Percentiles rank a stretch among this genome's conserved stretches.
Conservation (phyloP, 2,329 filamentous ascomycete genomes). For the Xylariaceae sp. region DNA sequence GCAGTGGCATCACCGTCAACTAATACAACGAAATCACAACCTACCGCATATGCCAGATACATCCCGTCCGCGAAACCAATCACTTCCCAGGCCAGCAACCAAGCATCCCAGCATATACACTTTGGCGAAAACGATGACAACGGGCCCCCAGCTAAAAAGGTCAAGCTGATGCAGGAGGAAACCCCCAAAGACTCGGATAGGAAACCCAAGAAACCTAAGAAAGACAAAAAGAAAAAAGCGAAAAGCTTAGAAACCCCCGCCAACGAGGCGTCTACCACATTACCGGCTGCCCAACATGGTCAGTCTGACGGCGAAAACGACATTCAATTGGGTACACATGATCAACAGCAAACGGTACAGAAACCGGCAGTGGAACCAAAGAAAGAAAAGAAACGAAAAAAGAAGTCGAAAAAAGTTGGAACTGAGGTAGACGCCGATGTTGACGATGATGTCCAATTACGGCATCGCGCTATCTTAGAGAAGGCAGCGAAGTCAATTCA, state of each 20-base stretch:
- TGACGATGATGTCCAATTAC: constrained; percentile 28
- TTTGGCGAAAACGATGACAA: constrained; percentile 23
- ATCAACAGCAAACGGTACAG: constrained; percentile 10
- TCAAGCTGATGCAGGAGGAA: constrained; percentile 37
- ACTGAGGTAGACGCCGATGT: neutral
- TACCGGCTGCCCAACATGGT: neutral
- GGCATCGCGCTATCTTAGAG: constrained; percentile 56
- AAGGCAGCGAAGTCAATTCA: constrained; percentile 60
- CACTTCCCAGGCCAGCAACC: constrained; percentile 8
- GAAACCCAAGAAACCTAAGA: constrained; percentile 38
- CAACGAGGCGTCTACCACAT: constrained; percentile 23
- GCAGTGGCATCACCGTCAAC: constrained; percentile 9
- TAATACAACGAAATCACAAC: constrained; percentile 16
- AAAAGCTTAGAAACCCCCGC: neutral
- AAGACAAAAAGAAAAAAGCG: constrained; percentile 39
- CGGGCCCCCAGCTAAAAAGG: constrained; percentile 42
- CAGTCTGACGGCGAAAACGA: neutral
- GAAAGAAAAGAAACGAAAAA: constrained; percentile 33
- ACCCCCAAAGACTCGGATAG: constrained; percentile 32
- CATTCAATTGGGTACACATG: constrained; percentile 21
- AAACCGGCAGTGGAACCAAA: constrained; percentile 18
- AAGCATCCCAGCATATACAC: constrained; percentile 24
- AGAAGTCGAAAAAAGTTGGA: constrained; percentile 15
- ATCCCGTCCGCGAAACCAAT: constrained; percentile 39
- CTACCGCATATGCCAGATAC: constrained; percentile 41